These are phyloP conservation scores for Zygosaccharomyces rouxii DNA, from an alignment of 805 yeast genomes.

Conservation along the genomic window DNA sequence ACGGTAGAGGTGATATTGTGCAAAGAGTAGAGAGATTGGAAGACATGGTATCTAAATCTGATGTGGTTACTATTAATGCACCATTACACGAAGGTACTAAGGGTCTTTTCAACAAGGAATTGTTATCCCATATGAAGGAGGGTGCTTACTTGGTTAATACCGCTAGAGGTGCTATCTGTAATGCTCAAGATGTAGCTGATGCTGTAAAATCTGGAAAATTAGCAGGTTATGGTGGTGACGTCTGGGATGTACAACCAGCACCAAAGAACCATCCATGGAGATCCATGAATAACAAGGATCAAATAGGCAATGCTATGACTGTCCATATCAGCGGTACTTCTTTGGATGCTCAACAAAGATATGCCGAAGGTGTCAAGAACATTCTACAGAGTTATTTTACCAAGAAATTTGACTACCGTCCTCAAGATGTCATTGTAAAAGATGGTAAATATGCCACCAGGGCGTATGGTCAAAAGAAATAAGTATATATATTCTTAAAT, in stretches of 20 bases:
- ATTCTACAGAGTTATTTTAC: conserved; percentile 62
- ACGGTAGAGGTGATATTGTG: conserved; percentile 36
- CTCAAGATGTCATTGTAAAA: conserved; percentile 67
- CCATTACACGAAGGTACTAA: conserved; percentile 69
- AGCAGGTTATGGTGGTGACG: conserved; percentile 82
- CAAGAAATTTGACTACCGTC: conserved; percentile 71
- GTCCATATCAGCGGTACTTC: conserved; percentile 41
- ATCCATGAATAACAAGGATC: conserved; percentile 56
- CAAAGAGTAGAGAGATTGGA: conserved; percentile 56
- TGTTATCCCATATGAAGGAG: conserved; percentile 66
- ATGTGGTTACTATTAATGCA: conserved; percentile 70
- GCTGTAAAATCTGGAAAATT: conserved; percentile 66
- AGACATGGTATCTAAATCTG: conserved; percentile 62
- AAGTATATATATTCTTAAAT: too few relatives aligned
- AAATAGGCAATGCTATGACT: conserved; percentile 74
- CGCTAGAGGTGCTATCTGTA: conserved; percentile 81
- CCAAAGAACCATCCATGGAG: conserved; percentile 78
- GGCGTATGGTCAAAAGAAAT: conserved; percentile 52
- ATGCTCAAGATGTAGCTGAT: conserved; percentile 67
- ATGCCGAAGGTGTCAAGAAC: conserved; percentile 62
- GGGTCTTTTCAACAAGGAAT: conserved; percentile 63
- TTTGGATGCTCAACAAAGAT: conserved; percentile 73
- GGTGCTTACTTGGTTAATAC: conserved; percentile 31
- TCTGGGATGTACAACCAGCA: conserved; percentile 83
- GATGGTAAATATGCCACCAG: conserved; percentile 64